Evolutionary conservation across 176 grass and related monocot species (phyloP).

Genomic region (Ampelocalamus luodianensis): DNA sequence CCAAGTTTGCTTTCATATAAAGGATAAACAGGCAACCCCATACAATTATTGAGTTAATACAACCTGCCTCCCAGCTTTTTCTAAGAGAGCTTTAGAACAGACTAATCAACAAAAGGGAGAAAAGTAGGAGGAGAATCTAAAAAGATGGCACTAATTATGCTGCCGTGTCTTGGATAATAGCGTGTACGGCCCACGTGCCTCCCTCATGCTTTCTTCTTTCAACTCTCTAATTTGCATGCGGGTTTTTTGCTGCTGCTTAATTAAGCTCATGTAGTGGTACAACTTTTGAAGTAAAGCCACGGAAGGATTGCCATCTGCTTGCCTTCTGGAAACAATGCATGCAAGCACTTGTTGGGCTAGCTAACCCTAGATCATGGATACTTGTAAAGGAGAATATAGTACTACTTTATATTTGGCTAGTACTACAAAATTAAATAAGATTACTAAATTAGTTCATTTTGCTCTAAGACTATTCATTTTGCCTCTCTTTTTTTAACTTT

Average conservation of each 20-base stretch:
- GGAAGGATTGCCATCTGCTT: background rate
- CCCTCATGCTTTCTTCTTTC: background rate
- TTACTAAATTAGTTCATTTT: no score
- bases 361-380: background rate
- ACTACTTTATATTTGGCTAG: background rate
- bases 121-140: no score
- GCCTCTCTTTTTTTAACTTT: no score
- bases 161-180: background rate
- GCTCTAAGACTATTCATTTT: no score
- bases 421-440: background rate
- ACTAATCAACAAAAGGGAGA: no score
- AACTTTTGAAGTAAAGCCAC: constrained; percentile 30
- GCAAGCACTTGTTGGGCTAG: background rate
- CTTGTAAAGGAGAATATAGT: background rate
- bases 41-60: no score
- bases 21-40: no score
- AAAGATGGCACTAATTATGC: no score
- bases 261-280: background rate
- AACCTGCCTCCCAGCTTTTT: no score
- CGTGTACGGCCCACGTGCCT: constrained; percentile 25
- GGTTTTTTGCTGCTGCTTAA: background rate
- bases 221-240: background rate
- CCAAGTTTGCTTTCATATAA: no score
- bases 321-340: constrained; percentile 31
- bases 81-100: no score